A percentile compares a stretch with the other conserved stretches of the same genome.
These are phyloP conservation scores for Triadica sebifera DNA, from an alignment of 345 rosid species.

Conservation along the genomic window DNA sequence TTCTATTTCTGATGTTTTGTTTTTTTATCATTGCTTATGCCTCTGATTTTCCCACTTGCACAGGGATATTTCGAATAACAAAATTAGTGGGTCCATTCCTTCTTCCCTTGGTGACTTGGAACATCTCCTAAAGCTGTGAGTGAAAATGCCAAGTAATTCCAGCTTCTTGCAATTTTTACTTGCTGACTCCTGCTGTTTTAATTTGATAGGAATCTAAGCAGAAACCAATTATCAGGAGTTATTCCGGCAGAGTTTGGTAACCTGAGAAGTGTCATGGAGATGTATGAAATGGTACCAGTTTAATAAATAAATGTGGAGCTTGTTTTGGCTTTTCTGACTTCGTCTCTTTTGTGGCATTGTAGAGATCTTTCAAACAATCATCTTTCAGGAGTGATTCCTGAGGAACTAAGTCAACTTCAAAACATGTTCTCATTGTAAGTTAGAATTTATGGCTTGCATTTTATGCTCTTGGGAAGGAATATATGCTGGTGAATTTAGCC, in stretches of 20 bases:
- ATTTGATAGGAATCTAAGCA: conserved; percentile 70
- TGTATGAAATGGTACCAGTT: conserved; percentile 45
- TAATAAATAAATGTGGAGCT: neutral
- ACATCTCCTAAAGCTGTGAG: conserved; percentile 91
- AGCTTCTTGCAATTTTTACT: conserved; percentile 3
- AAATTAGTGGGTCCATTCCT: conserved; percentile 78
- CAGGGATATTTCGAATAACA: conserved; percentile 88
- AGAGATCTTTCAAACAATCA: conserved; percentile 93
- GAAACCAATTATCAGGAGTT: conserved; percentile 61
- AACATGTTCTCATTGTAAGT: conserved; percentile 66
- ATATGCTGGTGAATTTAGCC: neutral
- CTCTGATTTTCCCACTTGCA: neutral
- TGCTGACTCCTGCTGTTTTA: conserved; percentile 12
- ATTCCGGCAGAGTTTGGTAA: conserved; percentile 89
- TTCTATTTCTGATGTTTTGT: conserved; percentile 12
- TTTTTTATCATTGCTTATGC: neutral
- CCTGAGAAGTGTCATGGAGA: conserved; percentile 82
- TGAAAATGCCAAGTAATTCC: conserved; percentile 13
- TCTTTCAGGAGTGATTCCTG: conserved; percentile 73
- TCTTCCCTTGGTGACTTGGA: conserved; percentile 93
- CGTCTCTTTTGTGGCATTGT: conserved; percentile 16
- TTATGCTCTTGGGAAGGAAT: neutral
- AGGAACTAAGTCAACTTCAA: conserved; percentile 77
- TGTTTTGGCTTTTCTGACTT: conserved; percentile 18
- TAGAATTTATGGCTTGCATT: neutral